Conservation (phyloP, 441 rosid genomes). For the Erodium chrysanthum region DNA sequence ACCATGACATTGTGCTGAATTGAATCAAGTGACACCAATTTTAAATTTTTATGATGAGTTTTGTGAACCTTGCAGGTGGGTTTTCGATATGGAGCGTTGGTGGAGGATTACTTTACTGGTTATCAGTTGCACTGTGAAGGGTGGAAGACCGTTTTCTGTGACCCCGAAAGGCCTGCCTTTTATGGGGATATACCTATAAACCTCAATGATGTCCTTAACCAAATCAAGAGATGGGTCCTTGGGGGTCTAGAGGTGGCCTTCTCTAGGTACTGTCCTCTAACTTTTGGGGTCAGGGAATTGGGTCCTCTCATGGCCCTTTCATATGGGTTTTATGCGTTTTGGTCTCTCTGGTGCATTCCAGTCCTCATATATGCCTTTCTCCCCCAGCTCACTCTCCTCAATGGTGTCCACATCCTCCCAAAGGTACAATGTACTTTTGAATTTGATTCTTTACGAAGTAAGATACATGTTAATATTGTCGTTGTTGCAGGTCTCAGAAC, state of each 20-base stretch:
- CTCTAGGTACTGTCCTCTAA: slow-evolving; percentile 34
- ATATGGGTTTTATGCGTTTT: slow-evolving; percentile 33
- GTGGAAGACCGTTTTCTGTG: slow-evolving; percentile 54
- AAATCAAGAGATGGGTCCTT: slow-evolving; percentile 49
- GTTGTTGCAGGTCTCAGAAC: slow-evolving; percentile 35
- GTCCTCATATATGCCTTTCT: slow-evolving; percentile 36
- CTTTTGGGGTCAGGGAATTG: slow-evolving; percentile 30
- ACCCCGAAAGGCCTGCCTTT: slow-evolving; percentile 49
- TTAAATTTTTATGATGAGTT: neutral
- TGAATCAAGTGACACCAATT: neutral
- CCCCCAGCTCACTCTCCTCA: slow-evolving; percentile 50
- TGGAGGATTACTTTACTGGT: slow-evolving; percentile 62
- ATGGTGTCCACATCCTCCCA: slow-evolving; percentile 39
- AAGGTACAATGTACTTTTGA: slow-evolving; percentile 24
- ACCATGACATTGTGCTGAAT: neutral
- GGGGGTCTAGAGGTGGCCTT: slow-evolving; percentile 45
- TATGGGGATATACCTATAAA: slow-evolving; percentile 39
- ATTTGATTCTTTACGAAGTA: too few relatives aligned
- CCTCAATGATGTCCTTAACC: slow-evolving; percentile 38
- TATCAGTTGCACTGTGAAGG: slow-evolving; percentile 53
- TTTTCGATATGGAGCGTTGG: slow-evolving; percentile 55
- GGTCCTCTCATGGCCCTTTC: slow-evolving; percentile 36
- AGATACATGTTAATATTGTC: neutral
- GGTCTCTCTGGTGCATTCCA: slow-evolving; percentile 43
- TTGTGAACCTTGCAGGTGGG: slow-evolving; percentile 39